Evolutionary conservation across 2,329 filamentous ascomycete genomes (phyloP).

Genomic region (Cytospora schulzeri): DNA sequence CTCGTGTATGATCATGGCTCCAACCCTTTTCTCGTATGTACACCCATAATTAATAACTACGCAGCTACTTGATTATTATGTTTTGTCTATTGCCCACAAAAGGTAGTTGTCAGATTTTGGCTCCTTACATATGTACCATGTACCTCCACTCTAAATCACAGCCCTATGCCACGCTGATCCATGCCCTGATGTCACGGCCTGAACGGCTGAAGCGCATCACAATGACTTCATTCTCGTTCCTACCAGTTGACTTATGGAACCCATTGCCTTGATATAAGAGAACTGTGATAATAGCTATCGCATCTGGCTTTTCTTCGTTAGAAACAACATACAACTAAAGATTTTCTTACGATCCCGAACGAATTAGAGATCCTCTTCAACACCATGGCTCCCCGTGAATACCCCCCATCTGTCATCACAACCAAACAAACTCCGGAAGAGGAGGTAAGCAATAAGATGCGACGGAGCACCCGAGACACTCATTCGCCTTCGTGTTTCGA

Average conservation of each 20-base stretch:
- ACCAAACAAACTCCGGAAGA: constrained; percentile 20
- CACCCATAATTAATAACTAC: not conserved
- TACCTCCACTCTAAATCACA: not conserved
- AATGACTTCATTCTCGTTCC: not conserved
- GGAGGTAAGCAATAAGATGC: constrained; percentile 10
- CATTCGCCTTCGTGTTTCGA: not conserved
- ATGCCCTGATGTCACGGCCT: not conserved
- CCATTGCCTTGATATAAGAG: not conserved
- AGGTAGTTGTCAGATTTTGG: not conserved
- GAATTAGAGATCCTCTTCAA: not conserved
- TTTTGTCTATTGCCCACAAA: no score
- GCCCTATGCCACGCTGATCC: not conserved
- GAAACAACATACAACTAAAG: not conserved
- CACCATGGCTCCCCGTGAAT: constrained; percentile 16
- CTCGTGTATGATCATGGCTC: no score
- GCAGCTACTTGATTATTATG: not conserved
- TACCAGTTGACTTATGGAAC: no score
- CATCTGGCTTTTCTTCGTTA: not conserved
- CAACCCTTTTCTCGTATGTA: not conserved
- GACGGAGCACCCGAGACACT: not conserved
- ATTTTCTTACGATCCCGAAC: not conserved
- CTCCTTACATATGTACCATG: no score
- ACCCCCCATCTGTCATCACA: constrained; percentile 19
- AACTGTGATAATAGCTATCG: not conserved
- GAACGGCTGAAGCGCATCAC: not conserved